Conservation (phyloP, 2,329 filamentous ascomycete genomes). For the Arthrobotrys musiformis region DNA sequence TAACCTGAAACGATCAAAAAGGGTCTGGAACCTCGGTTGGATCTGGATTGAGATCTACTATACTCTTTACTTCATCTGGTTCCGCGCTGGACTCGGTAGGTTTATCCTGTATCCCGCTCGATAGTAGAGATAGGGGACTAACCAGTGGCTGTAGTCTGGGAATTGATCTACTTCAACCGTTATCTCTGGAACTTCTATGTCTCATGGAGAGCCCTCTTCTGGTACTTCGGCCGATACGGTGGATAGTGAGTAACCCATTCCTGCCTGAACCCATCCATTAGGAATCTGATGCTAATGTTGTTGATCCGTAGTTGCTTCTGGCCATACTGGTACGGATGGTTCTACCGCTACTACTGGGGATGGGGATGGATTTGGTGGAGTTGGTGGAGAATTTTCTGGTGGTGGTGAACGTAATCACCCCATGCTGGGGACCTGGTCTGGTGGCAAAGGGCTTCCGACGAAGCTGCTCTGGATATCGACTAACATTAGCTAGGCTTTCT, state of each 20-base stretch:
- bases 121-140: neutral
- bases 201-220: conserved; percentile 46
- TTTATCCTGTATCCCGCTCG: neutral
- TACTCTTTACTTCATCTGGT: conserved; percentile 49
- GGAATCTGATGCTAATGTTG: neutral
- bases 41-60: conserved; percentile 55
- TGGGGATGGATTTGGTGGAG: conserved; percentile 52
- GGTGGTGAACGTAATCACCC: conserved; percentile 36
- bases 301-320: conserved; percentile 34
- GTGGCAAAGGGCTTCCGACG: neutral
- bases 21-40: conserved; percentile 53
- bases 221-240: conserved; percentile 48
- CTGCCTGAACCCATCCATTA: neutral
- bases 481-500: neutral
- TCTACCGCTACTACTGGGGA: conserved; percentile 55
- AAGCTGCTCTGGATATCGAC: neutral
- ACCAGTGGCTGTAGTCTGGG: conserved; percentile 28
- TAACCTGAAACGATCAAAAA: neutral
- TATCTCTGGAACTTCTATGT: conserved; percentile 52
- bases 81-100: conserved; percentile 45
- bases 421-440: neutral
- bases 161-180: conserved; percentile 41
- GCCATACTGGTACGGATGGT: conserved; percentile 54
- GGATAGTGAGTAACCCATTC: conserved; percentile 46
- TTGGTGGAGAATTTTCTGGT: conserved; percentile 55